phyloP scores from a whole-genome alignment of 2,329 filamentous ascomycete species.

The Alternaria incomplexa region DNA sequence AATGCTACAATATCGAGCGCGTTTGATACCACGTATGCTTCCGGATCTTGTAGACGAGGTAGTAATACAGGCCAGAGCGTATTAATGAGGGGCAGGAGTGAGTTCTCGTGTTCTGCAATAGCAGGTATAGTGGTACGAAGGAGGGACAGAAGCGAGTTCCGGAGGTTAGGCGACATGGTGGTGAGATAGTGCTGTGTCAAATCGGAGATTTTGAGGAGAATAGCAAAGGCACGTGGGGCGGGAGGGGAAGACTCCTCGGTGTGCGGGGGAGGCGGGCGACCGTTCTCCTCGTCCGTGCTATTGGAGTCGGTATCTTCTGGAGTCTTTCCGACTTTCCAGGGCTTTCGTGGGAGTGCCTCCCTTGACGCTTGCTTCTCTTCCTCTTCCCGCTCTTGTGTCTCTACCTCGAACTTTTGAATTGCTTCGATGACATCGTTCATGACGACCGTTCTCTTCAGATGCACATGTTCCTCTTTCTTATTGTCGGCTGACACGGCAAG shows the following conservation, averaged over 20 bases:
- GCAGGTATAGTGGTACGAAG: conserved; percentile 74
- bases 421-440: conserved; percentile 33
- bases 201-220: conserved; percentile 80
- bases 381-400: conserved; percentile 30
- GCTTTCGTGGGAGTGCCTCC: conserved; percentile 34
- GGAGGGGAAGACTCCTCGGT: conserved; percentile 64
- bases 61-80: conserved; percentile 86
- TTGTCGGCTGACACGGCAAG: conserved; percentile 47
- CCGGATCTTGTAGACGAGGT: conserved; percentile 68
- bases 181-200: conserved; percentile 92
- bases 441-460: conserved; percentile 5
- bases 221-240: conserved; percentile 75
- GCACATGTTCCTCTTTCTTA: not conserved
- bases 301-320: conserved; percentile 39
- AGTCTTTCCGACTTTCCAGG: conserved; percentile 44
- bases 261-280: conserved; percentile 28
- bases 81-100: conserved; percentile 88
- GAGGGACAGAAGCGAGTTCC: conserved; percentile 78
- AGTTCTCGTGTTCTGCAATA: conserved; percentile 77
- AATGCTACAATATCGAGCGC: conserved; percentile 72
- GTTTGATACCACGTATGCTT: conserved; percentile 72
- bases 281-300: conserved; percentile 41
- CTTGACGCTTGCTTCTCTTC: conserved; percentile 27
- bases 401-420: conserved; percentile 45
- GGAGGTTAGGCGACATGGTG: conserved; percentile 78